phyloP scores from a whole-genome alignment of 2,329 filamentous ascomycete genomes.

The Colletotrichum lini region DNA sequence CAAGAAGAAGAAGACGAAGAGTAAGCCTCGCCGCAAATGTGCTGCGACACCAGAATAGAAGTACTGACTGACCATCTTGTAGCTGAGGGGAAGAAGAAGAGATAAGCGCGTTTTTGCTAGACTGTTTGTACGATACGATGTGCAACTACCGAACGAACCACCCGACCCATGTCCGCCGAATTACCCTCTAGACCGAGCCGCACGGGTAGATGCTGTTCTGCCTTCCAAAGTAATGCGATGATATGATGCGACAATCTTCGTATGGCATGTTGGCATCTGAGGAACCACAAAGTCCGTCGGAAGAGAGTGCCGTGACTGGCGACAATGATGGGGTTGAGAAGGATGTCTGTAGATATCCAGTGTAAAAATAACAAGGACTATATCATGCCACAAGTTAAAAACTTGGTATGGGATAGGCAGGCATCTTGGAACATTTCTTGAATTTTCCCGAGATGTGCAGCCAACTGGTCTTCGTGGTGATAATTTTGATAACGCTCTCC shows the following conservation, averaged over 20 bases:
- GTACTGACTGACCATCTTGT: constrained; percentile 54
- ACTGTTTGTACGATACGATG: constrained; percentile 35
- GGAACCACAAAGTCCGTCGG: not conserved
- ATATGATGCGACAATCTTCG: not conserved
- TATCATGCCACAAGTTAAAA: constrained; percentile 2
- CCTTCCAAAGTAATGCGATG: not conserved
- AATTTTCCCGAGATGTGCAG: not conserved
- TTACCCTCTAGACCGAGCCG: not conserved
- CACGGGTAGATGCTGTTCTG: not conserved
- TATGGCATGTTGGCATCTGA: not conserved
- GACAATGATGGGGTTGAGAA: not conserved
- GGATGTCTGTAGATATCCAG: constrained; percentile 4
- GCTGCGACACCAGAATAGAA: not conserved
- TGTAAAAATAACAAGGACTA: constrained; percentile 27
- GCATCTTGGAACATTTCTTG: not conserved
- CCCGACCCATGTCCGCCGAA: not conserved
- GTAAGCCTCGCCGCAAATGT: constrained; percentile 10
- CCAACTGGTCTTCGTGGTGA: not conserved
- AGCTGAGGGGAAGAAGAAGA: constrained; percentile 62
- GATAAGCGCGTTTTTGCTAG: constrained; percentile 37
- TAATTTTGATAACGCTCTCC: not conserved
- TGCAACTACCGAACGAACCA: constrained; percentile 22
- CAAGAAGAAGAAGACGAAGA: constrained; percentile 83
- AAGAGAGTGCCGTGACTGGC: not conserved
- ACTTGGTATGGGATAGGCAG: not conserved